A percentile compares a stretch with the other conserved stretches of the same genome.
Evolutionary conservation across 305 asterid species (phyloP).

Genomic region (Fraxinus latifolia): DNA sequence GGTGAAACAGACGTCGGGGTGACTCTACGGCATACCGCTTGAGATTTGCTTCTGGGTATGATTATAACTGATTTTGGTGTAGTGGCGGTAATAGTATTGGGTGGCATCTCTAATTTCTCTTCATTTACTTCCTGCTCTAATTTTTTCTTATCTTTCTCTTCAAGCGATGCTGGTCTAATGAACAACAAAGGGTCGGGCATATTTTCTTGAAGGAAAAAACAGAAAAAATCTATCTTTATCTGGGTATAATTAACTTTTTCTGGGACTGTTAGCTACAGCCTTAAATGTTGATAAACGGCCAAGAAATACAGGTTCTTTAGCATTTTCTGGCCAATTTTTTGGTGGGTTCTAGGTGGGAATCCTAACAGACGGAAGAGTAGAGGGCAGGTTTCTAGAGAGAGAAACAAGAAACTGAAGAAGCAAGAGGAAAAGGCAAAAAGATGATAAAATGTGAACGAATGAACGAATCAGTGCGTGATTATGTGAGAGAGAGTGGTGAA

Average conservation of each 20-base stretch:
- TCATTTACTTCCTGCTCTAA: slow-evolving; percentile 24
- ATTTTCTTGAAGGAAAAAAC: slow-evolving; percentile 14
- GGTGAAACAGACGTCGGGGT: slow-evolving; percentile 42
- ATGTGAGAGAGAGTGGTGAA: slow-evolving; percentile 20
- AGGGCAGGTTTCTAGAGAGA: slow-evolving; percentile 26
- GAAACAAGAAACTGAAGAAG: slow-evolving; percentile 15
- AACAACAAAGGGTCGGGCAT: slow-evolving; percentile 44
- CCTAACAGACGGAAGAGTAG: slow-evolving; percentile 31
- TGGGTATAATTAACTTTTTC: not conserved
- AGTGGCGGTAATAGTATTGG: slow-evolving; percentile 36
- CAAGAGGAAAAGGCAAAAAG: not conserved
- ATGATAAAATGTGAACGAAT: slow-evolving; percentile 11
- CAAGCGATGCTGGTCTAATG: slow-evolving; percentile 19
- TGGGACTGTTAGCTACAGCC: slow-evolving; percentile 12
- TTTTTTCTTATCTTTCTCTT: slow-evolving; percentile 27
- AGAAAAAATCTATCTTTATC: not conserved
- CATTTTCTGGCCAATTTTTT: slow-evolving; percentile 23
- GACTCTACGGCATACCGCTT: slow-evolving; percentile 51
- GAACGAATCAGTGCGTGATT: slow-evolving; percentile 24
- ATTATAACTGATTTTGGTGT: slow-evolving; percentile 65
- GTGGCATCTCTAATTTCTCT: slow-evolving; percentile 15
- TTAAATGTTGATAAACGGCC: slow-evolving; percentile 15
- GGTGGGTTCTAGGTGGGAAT: slow-evolving; percentile 27
- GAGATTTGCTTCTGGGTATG: slow-evolving; percentile 61
- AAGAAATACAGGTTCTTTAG: slow-evolving; percentile 27